phyloP scores from a whole-genome alignment of 2,329 filamentous ascomycete genomes.

The Lasiodiplodia sp. region DNA sequence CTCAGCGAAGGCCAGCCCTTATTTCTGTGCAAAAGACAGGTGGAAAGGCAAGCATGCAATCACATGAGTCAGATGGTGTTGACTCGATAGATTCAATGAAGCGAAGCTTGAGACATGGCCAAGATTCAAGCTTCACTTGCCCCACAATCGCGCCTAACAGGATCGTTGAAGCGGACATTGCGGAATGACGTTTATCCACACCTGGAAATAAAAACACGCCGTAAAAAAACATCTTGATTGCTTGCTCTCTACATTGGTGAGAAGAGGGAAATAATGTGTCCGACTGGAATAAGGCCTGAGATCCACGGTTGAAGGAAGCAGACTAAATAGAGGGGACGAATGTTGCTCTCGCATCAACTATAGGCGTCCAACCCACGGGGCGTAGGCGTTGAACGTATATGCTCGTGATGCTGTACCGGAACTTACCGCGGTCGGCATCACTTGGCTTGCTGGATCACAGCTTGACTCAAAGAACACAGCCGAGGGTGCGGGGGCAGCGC shows the following conservation, averaged over 20 bases:
- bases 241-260: not conserved
- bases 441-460: not conserved
- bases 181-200: not conserved
- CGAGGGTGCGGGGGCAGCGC: not conserved
- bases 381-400: constrained; percentile 33
- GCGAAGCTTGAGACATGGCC: not conserved
- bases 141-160: not conserved
- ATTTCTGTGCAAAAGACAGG: not conserved
- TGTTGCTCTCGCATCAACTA: constrained; percentile 35
- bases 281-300: constrained; percentile 32
- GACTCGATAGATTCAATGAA: not conserved
- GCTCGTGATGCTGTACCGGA: constrained; percentile 32
- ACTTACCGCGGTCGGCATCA: constrained; percentile 6
- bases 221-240: not conserved
- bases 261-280: constrained; percentile 24
- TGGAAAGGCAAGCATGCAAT: not conserved
- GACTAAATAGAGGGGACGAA: constrained; percentile 32
- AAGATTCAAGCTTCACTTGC: not conserved
- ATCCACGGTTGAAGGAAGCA: constrained; percentile 21
- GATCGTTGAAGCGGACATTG: not conserved
- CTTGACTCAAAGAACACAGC: not conserved
- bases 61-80: not conserved
- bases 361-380: constrained; percentile 34
- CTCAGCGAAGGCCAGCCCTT: not conserved
- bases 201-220: not conserved